Percentiles rank a stretch among this genome's conserved stretches.
phyloP scores from a whole-genome alignment of 495 filamentous ascomycete species.

The Penicillium manginii region DNA sequence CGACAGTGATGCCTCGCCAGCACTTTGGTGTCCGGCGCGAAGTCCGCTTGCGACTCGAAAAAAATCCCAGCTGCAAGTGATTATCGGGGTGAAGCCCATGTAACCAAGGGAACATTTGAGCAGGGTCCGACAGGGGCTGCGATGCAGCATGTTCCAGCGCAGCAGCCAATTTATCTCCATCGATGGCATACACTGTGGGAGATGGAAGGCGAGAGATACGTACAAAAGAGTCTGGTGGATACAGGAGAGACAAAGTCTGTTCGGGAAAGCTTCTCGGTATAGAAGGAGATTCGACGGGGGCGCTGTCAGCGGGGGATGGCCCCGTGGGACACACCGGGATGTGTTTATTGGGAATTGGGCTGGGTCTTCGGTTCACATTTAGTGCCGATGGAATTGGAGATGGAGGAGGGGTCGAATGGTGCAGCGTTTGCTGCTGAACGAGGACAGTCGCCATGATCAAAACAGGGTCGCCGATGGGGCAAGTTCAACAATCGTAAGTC shows the following conservation, averaged over 20 bases:
- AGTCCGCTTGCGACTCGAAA: constrained; percentile 73
- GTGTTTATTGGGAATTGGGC: constrained; percentile 87
- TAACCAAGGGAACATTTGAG: constrained; percentile 92
- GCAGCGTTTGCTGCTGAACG: constrained; percentile 50
- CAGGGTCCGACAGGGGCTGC: constrained; percentile 81
- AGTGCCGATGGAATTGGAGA: constrained; percentile 41
- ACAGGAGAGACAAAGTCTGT: constrained; percentile 68
- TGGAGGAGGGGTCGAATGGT: constrained; percentile 51
- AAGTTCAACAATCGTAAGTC: constrained; percentile 8
- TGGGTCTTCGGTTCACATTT: constrained; percentile 47
- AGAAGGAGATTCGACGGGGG: constrained; percentile 52
- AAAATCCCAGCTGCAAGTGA: constrained; percentile 85
- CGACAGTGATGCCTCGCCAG: constrained; percentile 78
- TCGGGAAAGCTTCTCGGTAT: constrained; percentile 39
- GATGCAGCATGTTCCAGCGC: constrained; percentile 74
- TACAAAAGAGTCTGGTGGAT: constrained; percentile 68
- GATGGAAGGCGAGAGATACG: constrained; percentile 56
- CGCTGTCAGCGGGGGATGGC: constrained; percentile 59
- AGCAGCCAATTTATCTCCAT: constrained; percentile 65
- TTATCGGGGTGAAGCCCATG: constrained; percentile 93
- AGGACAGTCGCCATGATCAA: constrained; percentile 55
- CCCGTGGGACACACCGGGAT: constrained; percentile 83
- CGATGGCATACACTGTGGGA: constrained; percentile 69
- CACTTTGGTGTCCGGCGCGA: constrained; percentile 76
- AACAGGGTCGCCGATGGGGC: constrained; percentile 5